These are phyloP conservation scores for Toxicodendron radicans DNA, from an alignment of 345 rosid genomes.

Conservation along the genomic window DNA sequence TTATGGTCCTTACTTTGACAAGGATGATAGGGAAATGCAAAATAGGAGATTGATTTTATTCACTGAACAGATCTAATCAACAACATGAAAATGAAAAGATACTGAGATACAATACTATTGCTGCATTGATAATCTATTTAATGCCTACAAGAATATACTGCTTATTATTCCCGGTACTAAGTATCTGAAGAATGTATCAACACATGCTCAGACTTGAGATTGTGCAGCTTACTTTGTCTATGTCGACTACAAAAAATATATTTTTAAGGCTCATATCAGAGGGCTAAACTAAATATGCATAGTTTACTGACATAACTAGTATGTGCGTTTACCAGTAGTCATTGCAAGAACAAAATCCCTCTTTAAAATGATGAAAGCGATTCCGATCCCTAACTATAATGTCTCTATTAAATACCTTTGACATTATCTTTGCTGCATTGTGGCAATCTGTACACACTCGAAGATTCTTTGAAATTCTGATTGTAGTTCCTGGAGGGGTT, in stretches of 20 bases:
- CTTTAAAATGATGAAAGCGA: slow-evolving; percentile 45
- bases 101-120: not conserved
- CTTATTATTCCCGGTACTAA: not conserved
- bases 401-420: slow-evolving; percentile 34
- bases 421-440: slow-evolving; percentile 38
- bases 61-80: not conserved
- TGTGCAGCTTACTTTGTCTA: not conserved
- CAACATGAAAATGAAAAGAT: not conserved
- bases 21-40: not conserved
- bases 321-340: slow-evolving; percentile 36
- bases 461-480: slow-evolving; percentile 40
- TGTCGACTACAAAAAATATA: not conserved
- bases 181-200: not conserved
- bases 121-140: not conserved
- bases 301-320: not conserved
- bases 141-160: not conserved
- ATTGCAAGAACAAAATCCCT: slow-evolving; percentile 43
- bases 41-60: too few relatives aligned
- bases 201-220: too few relatives aligned
- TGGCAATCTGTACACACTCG: slow-evolving; percentile 45
- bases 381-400: slow-evolving; percentile 37
- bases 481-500: slow-evolving; percentile 39
- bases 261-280: not conserved
- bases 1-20: not conserved
- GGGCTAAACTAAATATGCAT: not conserved